A percentile compares a stretch with the other conserved stretches of the same genome.
Conservation (phyloP, 306 rosid genomes). For the Elaeagnus macrophylla region DNA sequence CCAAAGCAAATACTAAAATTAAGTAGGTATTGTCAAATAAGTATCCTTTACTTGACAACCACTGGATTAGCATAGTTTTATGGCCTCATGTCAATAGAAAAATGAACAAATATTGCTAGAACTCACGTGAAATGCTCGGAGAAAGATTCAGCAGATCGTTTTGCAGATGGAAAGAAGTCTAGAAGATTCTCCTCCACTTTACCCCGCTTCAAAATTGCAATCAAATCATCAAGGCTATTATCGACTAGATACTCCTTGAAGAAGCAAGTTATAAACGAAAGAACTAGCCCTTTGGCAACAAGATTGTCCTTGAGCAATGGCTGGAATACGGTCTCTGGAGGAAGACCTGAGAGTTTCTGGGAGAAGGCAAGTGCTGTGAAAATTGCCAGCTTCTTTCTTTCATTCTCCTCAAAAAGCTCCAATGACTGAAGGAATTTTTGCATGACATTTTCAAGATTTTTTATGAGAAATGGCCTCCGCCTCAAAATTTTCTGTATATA, state of each 20-base stretch:
- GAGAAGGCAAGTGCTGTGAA: conserved; percentile 99
- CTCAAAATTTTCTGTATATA: conserved; percentile 89
- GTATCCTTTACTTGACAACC: too few species aligned
- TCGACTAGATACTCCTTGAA: conserved; percentile 91
- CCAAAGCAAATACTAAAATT: too few species aligned
- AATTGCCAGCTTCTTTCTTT: conserved; percentile 95
- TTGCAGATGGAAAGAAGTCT: conserved; percentile 79
- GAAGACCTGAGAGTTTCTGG: conserved; percentile 97
- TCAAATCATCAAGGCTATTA: conserved; percentile 96
- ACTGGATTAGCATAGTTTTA: too few species aligned
- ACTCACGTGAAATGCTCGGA: conserved; percentile 95
- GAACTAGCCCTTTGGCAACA: conserved; percentile 97
- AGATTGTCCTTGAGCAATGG: conserved; percentile 97
- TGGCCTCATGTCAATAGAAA: too few species aligned
- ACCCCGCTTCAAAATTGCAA: conserved; percentile 88
- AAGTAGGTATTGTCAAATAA: too few species aligned
- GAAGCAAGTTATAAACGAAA: conserved; percentile 86
- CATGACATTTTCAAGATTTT: conserved; percentile 98
- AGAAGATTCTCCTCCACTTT: conserved; percentile 92
- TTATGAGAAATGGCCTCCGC: conserved; percentile 90
- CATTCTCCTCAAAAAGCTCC: conserved; percentile 98
- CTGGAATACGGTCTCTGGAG: conserved; percentile 96
- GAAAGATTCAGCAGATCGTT: conserved; percentile 71
- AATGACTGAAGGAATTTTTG: conserved; percentile 89
- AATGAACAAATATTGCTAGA: conserved; percentile 1